phyloP scores from a whole-genome alignment of 352 stramenopile species.

The Elongisporangium anandrum region DNA sequence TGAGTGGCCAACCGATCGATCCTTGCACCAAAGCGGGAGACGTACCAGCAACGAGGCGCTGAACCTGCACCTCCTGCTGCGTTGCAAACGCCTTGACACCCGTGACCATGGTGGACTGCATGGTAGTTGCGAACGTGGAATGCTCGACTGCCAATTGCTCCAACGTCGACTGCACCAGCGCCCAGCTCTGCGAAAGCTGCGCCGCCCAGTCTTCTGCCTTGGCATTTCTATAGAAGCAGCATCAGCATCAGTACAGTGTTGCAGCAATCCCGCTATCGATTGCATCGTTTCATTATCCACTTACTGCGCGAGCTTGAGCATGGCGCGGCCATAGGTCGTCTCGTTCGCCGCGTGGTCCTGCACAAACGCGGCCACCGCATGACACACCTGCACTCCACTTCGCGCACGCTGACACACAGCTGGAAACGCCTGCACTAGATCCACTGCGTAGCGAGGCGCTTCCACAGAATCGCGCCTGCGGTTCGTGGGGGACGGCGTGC shows the following conservation, averaged over 20 bases:
- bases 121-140: conserved; percentile 48
- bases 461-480: background rate
- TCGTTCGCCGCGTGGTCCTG: conserved; percentile 56
- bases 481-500: background rate
- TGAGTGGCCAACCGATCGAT: background rate
- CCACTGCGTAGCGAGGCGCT: conserved; percentile 42
- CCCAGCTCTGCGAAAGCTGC: conserved; percentile 55
- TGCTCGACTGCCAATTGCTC: conserved; percentile 50
- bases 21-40: background rate
- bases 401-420: conserved; percentile 75
- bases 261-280: background rate
- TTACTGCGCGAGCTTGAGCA: conserved; percentile 62
- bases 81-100: conserved; percentile 60
- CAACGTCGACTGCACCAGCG: conserved; percentile 44
- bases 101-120: conserved; percentile 55
- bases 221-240: conserved; percentile 21
- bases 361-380: conserved; percentile 59
- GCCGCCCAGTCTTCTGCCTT: conserved; percentile 70
- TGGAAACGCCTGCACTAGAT: conserved; percentile 63
- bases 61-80: conserved; percentile 75
- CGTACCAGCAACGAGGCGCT: conserved; percentile 64
- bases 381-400: conserved; percentile 69
- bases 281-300: conserved; percentile 1
- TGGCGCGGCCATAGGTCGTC: conserved; percentile 48
- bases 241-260: background rate